Conservation (phyloP, 768 basidiomycete genomes). For the Cystobasidiopsis lactophilus region DNA sequence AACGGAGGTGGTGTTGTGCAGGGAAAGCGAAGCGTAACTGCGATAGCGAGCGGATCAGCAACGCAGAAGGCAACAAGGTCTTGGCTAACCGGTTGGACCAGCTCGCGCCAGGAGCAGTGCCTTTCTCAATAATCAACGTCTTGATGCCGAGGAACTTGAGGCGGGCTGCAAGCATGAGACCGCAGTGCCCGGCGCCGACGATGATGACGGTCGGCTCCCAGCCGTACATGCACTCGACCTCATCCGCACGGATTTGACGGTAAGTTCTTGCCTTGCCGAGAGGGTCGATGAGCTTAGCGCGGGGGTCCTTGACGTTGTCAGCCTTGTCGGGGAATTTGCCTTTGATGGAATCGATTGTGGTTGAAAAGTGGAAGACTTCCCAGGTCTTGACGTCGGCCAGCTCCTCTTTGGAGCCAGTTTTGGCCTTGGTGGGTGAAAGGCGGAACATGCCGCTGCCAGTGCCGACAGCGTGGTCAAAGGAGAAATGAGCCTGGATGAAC, state of each 20-base stretch:
- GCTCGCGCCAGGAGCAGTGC: slow-evolving; percentile 26
- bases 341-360: background rate
- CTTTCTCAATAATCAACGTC: slow-evolving; percentile 27
- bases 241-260: background rate
- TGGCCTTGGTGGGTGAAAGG: background rate
- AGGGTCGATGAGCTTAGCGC: background rate
- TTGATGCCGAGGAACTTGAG: slow-evolving; percentile 29
- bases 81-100: slow-evolving; percentile 32
- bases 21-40: slow-evolving; percentile 10
- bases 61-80: slow-evolving; percentile 11
- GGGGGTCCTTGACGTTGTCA: background rate
- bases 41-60: background rate
- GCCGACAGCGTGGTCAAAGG: background rate
- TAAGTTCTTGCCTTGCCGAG: background rate
- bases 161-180: slow-evolving; percentile 30
- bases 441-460: background rate
- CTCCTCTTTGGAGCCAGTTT: background rate
- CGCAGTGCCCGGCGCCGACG: slow-evolving; percentile 31
- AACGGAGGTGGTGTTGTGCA: background rate
- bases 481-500: background rate
- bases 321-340: background rate
- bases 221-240: background rate
- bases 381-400: background rate
- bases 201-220: background rate
- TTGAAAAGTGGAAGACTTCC: background rate